Base-by-base conservation (phyloP, 345 rosid species). In the Hibiscus mutabilis region DNA sequence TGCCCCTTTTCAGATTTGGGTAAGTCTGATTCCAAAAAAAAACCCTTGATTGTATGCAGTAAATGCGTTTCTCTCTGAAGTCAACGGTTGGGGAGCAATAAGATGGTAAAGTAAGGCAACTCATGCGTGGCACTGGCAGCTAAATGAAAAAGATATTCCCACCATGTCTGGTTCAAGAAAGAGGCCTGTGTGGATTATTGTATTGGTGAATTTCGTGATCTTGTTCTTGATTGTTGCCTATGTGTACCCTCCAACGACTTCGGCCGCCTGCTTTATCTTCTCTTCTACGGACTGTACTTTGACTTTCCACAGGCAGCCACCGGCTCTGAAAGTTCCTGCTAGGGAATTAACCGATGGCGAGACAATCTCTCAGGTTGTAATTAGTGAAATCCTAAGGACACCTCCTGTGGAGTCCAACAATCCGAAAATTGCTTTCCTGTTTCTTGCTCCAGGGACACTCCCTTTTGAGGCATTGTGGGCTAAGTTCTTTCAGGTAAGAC, bases 381-480 rank as follows among this genome's bases (percentile, higher is more conserved):
- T 83, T 33, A 83, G 73, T 31, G 94, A 89, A 60, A 74, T 89
- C 5, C 78, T 89, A 46, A 82, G 71, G 9, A 51, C 63, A 6
- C 88, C 88, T 35, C 74, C 72, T 3, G 19, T 78, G 14, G 76
- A 16, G 47, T 40, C 74, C 3, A 42, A 40, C 21, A 76, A 73
- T 4, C 81, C 88, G 0, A 89, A 60, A 46, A 60, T 71, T 71
- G 66, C 66, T 25, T 60, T 71, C 66, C 16, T 71, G 86, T 89
- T 85, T 75, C 76, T 89, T 74, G 86, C 93, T n/a, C 91, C 91
- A 2, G 89, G 83, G 51, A 53, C 80, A 6, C 79, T 89, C n/a
- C 91, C 74, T 71, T 92, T 92, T 2, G 99, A 96, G 96, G 82
- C 74, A 86, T 83, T 96, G 10, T 96, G 99, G 99, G 97, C 89